Evolutionary conservation across 1,284 basidiomycete genomes (phyloP), one percentile per base, ranked within the genome.

Genomic region (Wolfiporia cocos): DNA sequence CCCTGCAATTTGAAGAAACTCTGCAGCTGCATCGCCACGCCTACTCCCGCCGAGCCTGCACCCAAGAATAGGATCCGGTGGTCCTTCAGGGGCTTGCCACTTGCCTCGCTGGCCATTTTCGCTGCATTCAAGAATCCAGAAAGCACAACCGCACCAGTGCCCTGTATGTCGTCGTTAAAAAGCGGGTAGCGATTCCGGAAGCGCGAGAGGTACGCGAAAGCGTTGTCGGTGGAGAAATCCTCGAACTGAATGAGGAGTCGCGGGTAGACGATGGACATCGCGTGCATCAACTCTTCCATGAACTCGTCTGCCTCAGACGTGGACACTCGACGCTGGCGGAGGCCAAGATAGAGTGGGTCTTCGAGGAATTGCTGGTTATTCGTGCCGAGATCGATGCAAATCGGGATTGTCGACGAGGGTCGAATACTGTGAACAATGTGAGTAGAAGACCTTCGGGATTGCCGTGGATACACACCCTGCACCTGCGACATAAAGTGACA

Each of bases 61-160:
- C 92, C 92, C 37, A 92, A 83, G 76, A 96, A 95, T 34, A 96
- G 78, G 52, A 96, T 91, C 44, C 82, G 80, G 59, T 96, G 93
- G 39, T 86, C 81, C 39, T 70, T 70, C 21, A 92, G 67, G 12
- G 83, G 74, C 20, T 67, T 67, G 3, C 83, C 83, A 18, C 86
- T 86, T 3, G 86, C 86, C 15, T 74, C 74, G 28, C 80, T 78
- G 1, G 86, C 78, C 30, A 91, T 71, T 51, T 81, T 81, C 30
- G 92, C 91, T 20, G 93, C 93, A 53, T 91, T 91, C 55, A 93
- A 66, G 69, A 96, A 89, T 10, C 93, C 93, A 30, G 84, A 87
- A 34, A 97, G 80, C 35, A 96, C 87, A 51, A 97, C 93, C 26
- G 88, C 88, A 20, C 91, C 92, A 1, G 92, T 94, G 33, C 91